phyloP scores from a whole-genome alignment of 2,329 filamentous ascomycete genomes.

The Metarhizium anisopliae region DNA sequence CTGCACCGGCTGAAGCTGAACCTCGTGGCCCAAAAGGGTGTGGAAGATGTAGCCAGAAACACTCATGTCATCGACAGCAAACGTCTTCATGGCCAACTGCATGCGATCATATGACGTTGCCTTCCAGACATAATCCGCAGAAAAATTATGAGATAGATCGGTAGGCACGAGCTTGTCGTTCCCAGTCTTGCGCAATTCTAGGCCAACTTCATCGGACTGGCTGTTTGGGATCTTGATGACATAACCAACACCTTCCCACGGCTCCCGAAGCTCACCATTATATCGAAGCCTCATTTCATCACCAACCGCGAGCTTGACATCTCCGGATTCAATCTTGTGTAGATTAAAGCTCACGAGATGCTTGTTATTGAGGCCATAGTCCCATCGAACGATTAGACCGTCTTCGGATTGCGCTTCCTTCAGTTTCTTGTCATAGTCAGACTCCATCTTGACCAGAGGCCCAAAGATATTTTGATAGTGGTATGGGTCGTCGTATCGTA shows the following conservation, averaged over 20 bases:
- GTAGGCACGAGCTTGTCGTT: slow-evolving; percentile 95
- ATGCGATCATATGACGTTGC: slow-evolving; percentile 98
- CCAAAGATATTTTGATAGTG: slow-evolving; percentile 99
- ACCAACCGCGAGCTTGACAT: slow-evolving; percentile 94
- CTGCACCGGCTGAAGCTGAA: slow-evolving; percentile 91
- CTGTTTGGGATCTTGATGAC: slow-evolving; percentile 99
- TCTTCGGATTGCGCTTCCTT: slow-evolving; percentile 98
- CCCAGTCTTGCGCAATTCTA: slow-evolving; percentile 87
- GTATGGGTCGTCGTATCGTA: slow-evolving; percentile 94
- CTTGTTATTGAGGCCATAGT: slow-evolving; percentile 93
- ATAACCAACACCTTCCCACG: slow-evolving; percentile 97
- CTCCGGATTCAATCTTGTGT: slow-evolving; percentile 92
- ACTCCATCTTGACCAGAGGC: slow-evolving; percentile 96
- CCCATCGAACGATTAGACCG: slow-evolving; percentile 88
- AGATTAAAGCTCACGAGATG: slow-evolving; percentile 91
- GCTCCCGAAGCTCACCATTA: slow-evolving; percentile 80
- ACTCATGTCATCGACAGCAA: slow-evolving; percentile 95
- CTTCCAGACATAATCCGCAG: slow-evolving; percentile 98
- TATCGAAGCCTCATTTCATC: slow-evolving; percentile 98
- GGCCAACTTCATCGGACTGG: slow-evolving; percentile 92
- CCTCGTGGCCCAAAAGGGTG: slow-evolving; percentile 88
- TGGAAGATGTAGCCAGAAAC: slow-evolving; percentile 99
- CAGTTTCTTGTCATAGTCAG: slow-evolving; percentile 96
- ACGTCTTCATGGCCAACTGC: slow-evolving; percentile 99
- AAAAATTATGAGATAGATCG: slow-evolving; percentile 96